Conservation (phyloP, 2,329 filamentous ascomycete species). For the Penicillium concentricum region DNA sequence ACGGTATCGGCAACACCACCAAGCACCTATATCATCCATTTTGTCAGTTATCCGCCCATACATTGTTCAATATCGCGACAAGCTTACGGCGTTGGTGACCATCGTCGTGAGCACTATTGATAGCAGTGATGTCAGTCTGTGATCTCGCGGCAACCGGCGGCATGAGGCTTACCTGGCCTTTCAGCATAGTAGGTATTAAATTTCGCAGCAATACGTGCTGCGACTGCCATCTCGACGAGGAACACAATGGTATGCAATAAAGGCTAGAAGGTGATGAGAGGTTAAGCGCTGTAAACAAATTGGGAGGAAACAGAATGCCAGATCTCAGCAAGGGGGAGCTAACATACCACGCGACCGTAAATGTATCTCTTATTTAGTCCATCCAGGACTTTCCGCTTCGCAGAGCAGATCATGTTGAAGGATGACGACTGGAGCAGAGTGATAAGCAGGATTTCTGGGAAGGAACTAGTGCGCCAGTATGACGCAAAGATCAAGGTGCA, state of each 20-base stretch:
- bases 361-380: conserved; percentile 50
- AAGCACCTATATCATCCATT: conserved; percentile 57
- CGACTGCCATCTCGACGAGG: conserved; percentile 82
- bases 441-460: conserved; percentile 29
- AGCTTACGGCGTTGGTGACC: conserved; percentile 86
- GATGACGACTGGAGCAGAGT: conserved; percentile 19
- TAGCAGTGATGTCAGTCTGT: conserved; percentile 17
- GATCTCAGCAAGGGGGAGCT: background rate
- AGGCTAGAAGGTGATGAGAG: conserved; percentile 58
- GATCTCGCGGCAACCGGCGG: background rate
- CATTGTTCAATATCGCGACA: background rate
- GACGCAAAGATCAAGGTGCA: conserved; percentile 35
- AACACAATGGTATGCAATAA: conserved; percentile 82
- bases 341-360: conserved; percentile 46
- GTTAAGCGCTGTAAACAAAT: conserved; percentile 9
- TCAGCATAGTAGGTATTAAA: conserved; percentile 95
- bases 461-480: conserved; percentile 34
- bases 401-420: conserved; percentile 41
- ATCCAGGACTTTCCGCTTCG: conserved; percentile 44
- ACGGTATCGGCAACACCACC: conserved; percentile 96
- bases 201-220: conserved; percentile 76
- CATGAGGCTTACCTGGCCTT: conserved; percentile 65
- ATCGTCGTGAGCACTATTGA: conserved; percentile 86
- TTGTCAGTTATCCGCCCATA: conserved; percentile 10
- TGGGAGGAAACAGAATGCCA: background rate